phyloP scores from a whole-genome alignment of 805 yeast species.

The Yarrowia yakushimensis region DNA sequence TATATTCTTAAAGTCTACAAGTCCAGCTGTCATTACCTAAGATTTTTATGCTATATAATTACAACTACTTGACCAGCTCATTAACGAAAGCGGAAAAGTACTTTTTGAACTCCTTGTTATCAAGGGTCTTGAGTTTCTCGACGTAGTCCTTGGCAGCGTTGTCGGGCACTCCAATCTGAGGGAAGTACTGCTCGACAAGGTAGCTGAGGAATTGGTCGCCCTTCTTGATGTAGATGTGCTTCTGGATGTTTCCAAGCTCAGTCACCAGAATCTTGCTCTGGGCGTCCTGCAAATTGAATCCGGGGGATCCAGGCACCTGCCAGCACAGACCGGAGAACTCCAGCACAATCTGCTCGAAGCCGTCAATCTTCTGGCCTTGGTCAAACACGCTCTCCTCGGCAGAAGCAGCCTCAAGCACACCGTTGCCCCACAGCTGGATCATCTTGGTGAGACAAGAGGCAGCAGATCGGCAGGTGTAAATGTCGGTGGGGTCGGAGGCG shows the following conservation, averaged over 20 bases:
- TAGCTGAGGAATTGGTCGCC: slow-evolving; percentile 50
- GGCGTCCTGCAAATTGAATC: slow-evolving; percentile 71
- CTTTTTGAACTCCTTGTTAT: slow-evolving; percentile 65
- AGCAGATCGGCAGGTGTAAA: slow-evolving; percentile 64
- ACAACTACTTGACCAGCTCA: slow-evolving; percentile 23
- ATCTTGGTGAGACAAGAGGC: slow-evolving; percentile 60
- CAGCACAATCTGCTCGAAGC: slow-evolving; percentile 65
- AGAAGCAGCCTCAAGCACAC: slow-evolving; percentile 46
- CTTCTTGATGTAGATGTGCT: slow-evolving; percentile 53
- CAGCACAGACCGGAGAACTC: slow-evolving; percentile 65
- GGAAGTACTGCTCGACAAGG: slow-evolving; percentile 50
- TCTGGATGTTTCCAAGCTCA: slow-evolving; percentile 70
- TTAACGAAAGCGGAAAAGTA: slow-evolving; percentile 52
- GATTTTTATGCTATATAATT: slow-evolving; percentile 18
- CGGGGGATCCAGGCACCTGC: slow-evolving; percentile 74
- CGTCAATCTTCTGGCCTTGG: slow-evolving; percentile 55
- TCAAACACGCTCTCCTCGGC: slow-evolving; percentile 52
- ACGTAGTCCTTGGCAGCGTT: slow-evolving; percentile 61
- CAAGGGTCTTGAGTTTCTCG: slow-evolving; percentile 51
- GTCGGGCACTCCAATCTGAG: slow-evolving; percentile 55
- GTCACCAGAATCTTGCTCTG: slow-evolving; percentile 68
- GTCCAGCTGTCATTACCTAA: neutral
- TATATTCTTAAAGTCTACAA: too few relatives aligned
- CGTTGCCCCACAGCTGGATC: slow-evolving; percentile 65
- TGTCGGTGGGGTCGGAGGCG: slow-evolving; percentile 60